Evolutionary conservation across 2,329 filamentous ascomycete species (phyloP), one percentile per base, ranked within the genome.

Genomic region (Colletotrichum sp.): DNA sequence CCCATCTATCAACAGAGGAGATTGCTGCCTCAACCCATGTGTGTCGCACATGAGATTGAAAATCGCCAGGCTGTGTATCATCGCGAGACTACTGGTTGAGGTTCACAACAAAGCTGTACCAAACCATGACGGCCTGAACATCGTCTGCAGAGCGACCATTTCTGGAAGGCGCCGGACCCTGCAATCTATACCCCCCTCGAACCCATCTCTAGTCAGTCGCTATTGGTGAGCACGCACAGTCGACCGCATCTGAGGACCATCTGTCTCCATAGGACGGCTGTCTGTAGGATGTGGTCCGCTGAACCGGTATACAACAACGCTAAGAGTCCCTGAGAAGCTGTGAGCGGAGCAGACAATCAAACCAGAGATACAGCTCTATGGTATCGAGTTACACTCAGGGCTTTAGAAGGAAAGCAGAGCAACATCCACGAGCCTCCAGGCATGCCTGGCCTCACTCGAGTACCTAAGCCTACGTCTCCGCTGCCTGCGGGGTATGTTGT

Each of bases 321-420:
- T n/a, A 2, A 49, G 3, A 1, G 3, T 49, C 39, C 2, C 3
- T 6, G 5, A 49, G 9, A 49, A n/a, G 39, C 18, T 49, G 39
- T 6, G 2, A n/a, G 39, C 39, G 8, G 18, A 4, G 18, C 39
- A n/a, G 39, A 6, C 39, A 12, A 44, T 18, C 36, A 1, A 39
- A 39, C 15, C 36, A 39, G 0, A 39, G 0, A 1, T 39, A 39
- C 0, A 16, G 7, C 4, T 39, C 16, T 2, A 39, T 39, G 0
- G 36, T 18, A 18, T 39, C 36, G 36, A 9, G 16, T 39, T 39
- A 39, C 15, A 39, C 0, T 39, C 15, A 39, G 36, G 0, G 36
- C 3, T 18, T 16, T 39, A 39, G 8, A 39, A 16, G 36, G 39
- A 44, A 44, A 18, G 1, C 39, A 18, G 36, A 39, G 39, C 39